Evolutionary conservation across 257 asterid genomes (phyloP).

Genomic region (Solanum rostratum): DNA sequence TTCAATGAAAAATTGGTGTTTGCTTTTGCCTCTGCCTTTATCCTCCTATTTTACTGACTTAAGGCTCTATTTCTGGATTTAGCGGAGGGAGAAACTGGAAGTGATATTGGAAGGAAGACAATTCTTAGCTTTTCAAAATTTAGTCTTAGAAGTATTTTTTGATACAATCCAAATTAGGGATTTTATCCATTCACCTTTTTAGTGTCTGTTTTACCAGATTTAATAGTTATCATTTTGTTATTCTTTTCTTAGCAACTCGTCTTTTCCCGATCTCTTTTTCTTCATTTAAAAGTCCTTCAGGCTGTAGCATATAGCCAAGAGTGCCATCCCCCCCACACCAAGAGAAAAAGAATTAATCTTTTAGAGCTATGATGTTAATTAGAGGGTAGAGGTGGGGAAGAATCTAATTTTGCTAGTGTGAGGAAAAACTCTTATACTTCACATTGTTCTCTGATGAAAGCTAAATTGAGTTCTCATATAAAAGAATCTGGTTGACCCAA

Average conservation of each 20-base stretch:
- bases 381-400: background rate
- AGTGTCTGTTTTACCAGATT: background rate
- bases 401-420: background rate
- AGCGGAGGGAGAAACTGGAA: background rate
- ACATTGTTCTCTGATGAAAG: background rate
- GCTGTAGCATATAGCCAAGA: background rate
- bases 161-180: background rate
- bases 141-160: background rate
- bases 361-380: background rate
- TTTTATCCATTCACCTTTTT: background rate
- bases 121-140: background rate
- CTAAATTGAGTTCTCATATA: background rate
- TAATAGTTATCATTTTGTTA: background rate
- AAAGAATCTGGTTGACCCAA: background rate
- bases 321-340: background rate
- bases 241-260: background rate
- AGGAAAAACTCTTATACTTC: background rate
- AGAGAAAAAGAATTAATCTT: background rate
- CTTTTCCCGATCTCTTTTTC: background rate
- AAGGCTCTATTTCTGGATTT: background rate
- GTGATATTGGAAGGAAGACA: background rate
- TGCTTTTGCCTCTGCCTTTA: background rate
- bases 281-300: background rate
- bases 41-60: background rate
- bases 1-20: background rate